Percentiles rank a stretch among this genome's conserved stretches.
These are phyloP conservation scores for Vigna unguiculata DNA, from an alignment of 306 rosid genomes.

Conservation along the genomic window DNA sequence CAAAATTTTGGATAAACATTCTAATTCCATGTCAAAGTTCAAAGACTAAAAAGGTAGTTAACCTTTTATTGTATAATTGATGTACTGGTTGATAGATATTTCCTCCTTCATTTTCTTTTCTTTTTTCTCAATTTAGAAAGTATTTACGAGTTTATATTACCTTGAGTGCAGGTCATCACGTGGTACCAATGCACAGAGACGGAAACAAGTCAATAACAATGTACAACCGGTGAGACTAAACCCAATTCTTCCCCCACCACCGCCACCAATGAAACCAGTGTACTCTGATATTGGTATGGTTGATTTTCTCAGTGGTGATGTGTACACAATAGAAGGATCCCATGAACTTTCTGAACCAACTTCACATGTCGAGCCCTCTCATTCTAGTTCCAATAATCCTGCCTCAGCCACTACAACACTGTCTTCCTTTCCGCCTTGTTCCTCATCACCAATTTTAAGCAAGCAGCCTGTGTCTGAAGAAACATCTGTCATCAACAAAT, in stretches of 20 bases:
- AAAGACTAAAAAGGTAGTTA: too few species aligned
- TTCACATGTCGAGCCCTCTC: slow-evolving; percentile 50
- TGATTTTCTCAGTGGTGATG: slow-evolving; percentile 93
- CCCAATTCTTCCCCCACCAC: slow-evolving; percentile 84
- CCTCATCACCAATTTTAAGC: slow-evolving; percentile 49
- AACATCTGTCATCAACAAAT: slow-evolving; percentile 58
- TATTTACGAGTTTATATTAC: slow-evolving; percentile 14
- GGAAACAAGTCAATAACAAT: slow-evolving; percentile 60
- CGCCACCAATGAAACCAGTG: slow-evolving; percentile 73
- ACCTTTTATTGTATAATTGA: too few species aligned
- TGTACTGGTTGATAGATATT: not conserved
- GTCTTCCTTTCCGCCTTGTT: slow-evolving; percentile 54
- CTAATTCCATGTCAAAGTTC: too few species aligned
- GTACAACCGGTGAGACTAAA: slow-evolving; percentile 53
- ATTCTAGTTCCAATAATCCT: slow-evolving; percentile 44
- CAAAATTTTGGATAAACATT: too few species aligned
- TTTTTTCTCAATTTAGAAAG: not conserved
- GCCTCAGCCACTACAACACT: slow-evolving; percentile 46
- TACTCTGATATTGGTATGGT: slow-evolving; percentile 59
- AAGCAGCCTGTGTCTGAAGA: slow-evolving; percentile 70
- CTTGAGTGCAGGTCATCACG: slow-evolving; percentile 72
- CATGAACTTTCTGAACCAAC: slow-evolving; percentile 50
- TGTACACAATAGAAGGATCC: slow-evolving; percentile 68
- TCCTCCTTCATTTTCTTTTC: not conserved
- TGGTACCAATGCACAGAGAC: slow-evolving; percentile 56